phyloP scores from a whole-genome alignment of 768 basidiomycete species.

The Chiua virens region DNA sequence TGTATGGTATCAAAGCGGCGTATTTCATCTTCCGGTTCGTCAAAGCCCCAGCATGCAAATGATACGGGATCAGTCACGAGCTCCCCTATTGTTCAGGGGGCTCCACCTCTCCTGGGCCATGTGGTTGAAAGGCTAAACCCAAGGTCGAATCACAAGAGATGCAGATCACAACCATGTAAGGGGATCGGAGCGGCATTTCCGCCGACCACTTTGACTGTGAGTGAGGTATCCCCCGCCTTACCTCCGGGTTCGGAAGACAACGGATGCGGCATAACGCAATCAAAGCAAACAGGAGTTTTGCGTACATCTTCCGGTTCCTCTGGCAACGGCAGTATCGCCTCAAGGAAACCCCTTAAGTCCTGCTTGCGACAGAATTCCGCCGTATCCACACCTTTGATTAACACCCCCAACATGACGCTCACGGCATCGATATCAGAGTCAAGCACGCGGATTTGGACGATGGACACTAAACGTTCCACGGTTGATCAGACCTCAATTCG shows the following conservation, averaged over 20 bases:
- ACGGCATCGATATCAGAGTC: constrained; percentile 7
- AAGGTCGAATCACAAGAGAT: constrained; percentile 3
- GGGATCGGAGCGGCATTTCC: constrained; percentile 6
- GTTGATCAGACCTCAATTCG: constrained; percentile 13
- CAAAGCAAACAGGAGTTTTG: not conserved
- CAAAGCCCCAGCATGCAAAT: not conserved
- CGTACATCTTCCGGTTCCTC: not conserved
- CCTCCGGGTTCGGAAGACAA: not conserved
- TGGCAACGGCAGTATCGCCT: not conserved
- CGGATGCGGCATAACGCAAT: not conserved
- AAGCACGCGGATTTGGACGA: not conserved
- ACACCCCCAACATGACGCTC: not conserved
- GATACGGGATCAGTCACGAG: not conserved
- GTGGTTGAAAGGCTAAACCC: constrained; percentile 1
- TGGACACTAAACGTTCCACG: not conserved
- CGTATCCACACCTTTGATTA: not conserved
- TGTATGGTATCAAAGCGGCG: not conserved
- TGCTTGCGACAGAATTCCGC: constrained; percentile 7
- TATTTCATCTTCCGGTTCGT: not conserved
- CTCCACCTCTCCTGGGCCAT: not conserved
- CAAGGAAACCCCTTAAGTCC: constrained; percentile 11
- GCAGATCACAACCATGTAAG: constrained; percentile 8
- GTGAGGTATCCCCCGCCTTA: not conserved
- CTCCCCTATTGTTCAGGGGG: not conserved
- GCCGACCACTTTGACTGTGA: not conserved